phyloP scores from a whole-genome alignment of 257 asterid genomes.

The Fraxinus cuspidata region DNA sequence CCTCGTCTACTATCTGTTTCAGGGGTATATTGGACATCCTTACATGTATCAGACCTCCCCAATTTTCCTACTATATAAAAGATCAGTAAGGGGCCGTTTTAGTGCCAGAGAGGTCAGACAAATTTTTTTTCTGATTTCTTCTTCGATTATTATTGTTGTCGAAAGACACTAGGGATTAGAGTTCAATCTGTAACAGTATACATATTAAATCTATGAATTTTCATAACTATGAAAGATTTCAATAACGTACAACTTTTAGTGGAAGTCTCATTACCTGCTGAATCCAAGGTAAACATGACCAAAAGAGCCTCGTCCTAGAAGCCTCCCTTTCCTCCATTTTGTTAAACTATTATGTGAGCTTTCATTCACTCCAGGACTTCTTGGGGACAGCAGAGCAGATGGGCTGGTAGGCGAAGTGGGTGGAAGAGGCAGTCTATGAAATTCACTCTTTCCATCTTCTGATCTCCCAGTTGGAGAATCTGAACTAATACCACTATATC shows the following conservation, averaged over 20 bases:
- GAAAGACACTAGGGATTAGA: background rate
- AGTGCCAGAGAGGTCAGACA: background rate
- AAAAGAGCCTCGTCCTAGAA: conserved; percentile 94
- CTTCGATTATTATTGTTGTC: too few relatives aligned
- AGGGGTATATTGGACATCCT: too few relatives aligned
- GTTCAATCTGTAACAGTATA: background rate
- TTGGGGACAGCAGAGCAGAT: conserved; percentile 67
- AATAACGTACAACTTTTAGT: background rate
- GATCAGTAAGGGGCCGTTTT: background rate
- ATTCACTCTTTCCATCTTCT: conserved; percentile 72
- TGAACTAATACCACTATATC: conserved; percentile 53
- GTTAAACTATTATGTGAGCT: conserved; percentile 43
- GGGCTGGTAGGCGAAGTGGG: conserved; percentile 87
- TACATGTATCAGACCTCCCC: background rate
- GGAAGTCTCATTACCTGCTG: conserved; percentile 58
- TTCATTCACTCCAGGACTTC: conserved; percentile 61
- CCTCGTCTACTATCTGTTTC: background rate
- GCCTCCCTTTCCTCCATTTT: conserved; percentile 95
- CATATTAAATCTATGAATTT: too few relatives aligned
- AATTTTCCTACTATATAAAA: background rate
- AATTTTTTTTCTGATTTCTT: too few relatives aligned
- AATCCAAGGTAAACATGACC: conserved; percentile 98
- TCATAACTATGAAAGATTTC: background rate
- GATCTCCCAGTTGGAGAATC: conserved; percentile 61
- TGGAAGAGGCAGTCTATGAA: conserved; percentile 84